These are phyloP conservation scores for Sutorius eximius DNA, from an alignment of 1,284 basidiomycete species.

Conservation along the genomic window DNA sequence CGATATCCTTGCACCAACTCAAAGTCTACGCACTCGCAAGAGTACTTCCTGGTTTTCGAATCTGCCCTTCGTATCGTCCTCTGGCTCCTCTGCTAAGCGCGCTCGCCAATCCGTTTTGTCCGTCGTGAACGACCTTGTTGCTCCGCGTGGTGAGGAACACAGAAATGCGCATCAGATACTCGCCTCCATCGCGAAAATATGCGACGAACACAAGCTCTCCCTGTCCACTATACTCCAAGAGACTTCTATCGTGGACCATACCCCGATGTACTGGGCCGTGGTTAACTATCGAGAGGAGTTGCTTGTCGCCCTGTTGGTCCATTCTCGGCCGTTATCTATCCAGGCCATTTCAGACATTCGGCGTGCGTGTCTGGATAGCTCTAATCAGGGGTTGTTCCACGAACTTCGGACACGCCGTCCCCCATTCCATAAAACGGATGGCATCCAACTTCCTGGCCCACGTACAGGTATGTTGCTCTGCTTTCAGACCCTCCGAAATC, in stretches of 20 bases:
- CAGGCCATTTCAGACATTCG: slow-evolving; percentile 58
- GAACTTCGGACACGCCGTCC: slow-evolving; percentile 42
- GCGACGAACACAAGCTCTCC: slow-evolving; percentile 40
- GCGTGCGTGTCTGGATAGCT: slow-evolving; percentile 60
- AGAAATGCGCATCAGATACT: slow-evolving; percentile 36
- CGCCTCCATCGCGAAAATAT: slow-evolving; percentile 46
- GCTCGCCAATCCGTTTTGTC: slow-evolving; percentile 45
- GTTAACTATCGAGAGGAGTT: slow-evolving; percentile 48
- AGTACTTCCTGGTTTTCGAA: slow-evolving; percentile 30
- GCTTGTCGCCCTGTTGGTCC: slow-evolving; percentile 46
- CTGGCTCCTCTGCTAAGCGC: slow-evolving; percentile 33
- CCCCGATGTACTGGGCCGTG: slow-evolving; percentile 72
- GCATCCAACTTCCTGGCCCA: slow-evolving; percentile 12
- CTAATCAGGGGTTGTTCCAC: slow-evolving; percentile 65
- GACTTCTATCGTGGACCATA: slow-evolving; percentile 57
- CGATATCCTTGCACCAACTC: neutral
- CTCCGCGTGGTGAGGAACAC: slow-evolving; percentile 1
- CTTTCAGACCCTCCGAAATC: slow-evolving; percentile 38
- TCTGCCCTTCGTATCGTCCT: slow-evolving; percentile 34
- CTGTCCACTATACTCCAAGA: slow-evolving; percentile 58
- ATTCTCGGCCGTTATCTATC: slow-evolving; percentile 50
- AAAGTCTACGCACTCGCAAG: slow-evolving; percentile 6
- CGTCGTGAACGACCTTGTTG: slow-evolving; percentile 50
- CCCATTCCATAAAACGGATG: slow-evolving; percentile 26
- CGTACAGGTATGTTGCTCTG: slow-evolving; percentile 13